A percentile compares a stretch with the other conserved stretches of the same genome.
Conservation (phyloP, 805 yeast genomes). For the Candida succiphila region DNA sequence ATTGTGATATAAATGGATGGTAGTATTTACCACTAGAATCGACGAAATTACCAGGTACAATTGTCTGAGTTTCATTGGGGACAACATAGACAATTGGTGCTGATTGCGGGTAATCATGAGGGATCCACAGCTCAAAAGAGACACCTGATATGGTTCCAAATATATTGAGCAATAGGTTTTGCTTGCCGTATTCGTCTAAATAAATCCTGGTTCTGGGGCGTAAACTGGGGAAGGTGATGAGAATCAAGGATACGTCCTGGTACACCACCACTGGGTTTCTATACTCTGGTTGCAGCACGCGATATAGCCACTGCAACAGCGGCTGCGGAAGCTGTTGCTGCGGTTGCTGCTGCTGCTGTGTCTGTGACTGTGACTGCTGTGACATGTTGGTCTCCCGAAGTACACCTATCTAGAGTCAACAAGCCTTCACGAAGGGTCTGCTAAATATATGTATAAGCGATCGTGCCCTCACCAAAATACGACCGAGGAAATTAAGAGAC, state of each 20-base stretch:
- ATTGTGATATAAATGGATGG: constrained; percentile 53
- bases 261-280: constrained; percentile 46
- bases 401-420: no score
- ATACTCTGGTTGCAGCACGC: constrained; percentile 52
- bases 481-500: no score
- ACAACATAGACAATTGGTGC: constrained; percentile 61
- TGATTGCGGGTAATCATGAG: constrained; percentile 55
- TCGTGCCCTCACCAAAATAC: no score
- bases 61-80: constrained; percentile 34
- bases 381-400: no score
- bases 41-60: constrained; percentile 53
- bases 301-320: constrained; percentile 47
- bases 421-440: no score
- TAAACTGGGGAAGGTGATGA: constrained; percentile 42
- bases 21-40: constrained; percentile 66
- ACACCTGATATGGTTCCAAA: constrained; percentile 42
- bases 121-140: constrained; percentile 72
- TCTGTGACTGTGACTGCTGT: neutral
- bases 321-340: constrained; percentile 23
- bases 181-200: constrained; percentile 46
- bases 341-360: neutral
- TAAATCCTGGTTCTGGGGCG: constrained; percentile 62
- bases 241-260: constrained; percentile 47
- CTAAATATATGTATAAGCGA: no score
- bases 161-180: constrained; percentile 51